Base-by-base conservation (phyloP, 495 filamentous ascomycete species). In the Penicillium pancosmium region DNA sequence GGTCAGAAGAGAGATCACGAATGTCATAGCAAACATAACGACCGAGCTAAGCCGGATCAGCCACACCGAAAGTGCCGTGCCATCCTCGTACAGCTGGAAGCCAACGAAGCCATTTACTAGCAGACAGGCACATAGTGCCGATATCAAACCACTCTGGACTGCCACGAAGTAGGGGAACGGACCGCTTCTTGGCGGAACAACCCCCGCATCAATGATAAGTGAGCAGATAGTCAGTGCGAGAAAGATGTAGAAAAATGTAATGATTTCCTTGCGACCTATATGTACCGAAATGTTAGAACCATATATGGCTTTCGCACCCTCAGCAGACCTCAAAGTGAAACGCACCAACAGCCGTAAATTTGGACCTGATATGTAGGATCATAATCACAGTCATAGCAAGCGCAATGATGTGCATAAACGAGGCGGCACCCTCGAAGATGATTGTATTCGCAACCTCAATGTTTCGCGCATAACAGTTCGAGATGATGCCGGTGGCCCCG, bases 51-150 rank as follows among this genome's bases (percentile, higher is more conserved):
- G 65, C 33, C 95, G 87, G 51, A 99, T 80, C 56, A 97, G 85
- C 94, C 93, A 99, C 31, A 99, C 86, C 0, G 93, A 97, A 36
- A 97, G 81, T 8, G 88, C 87, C 2, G 94, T 99, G n/a, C 94
- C 94, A 71, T 99, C 94, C 73, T 99, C 94, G 73, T 98, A 99
- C 5, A 99, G 83, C 75, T 98, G 95, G 77, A 98, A 99, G 36
- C 94, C 94, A 41, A 99, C 93, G 70, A 99, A 99, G 31, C 95
- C 94, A 72, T 98, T 98, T 80, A 99, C 90, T 55, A 98, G 77
- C 41, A 99, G 80, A 73, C 89, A 95, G 10, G 90, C 93, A 70
- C 91, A 90, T 18, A 94, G 79, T 11, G 94, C 92, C 16, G 92
- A 96, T n/a, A 86, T 78, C 57, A 99, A 81, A n/a, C 95, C 94